Base-by-base conservation (phyloP, 305 asterid species). In the Fraxinus paxiana region DNA sequence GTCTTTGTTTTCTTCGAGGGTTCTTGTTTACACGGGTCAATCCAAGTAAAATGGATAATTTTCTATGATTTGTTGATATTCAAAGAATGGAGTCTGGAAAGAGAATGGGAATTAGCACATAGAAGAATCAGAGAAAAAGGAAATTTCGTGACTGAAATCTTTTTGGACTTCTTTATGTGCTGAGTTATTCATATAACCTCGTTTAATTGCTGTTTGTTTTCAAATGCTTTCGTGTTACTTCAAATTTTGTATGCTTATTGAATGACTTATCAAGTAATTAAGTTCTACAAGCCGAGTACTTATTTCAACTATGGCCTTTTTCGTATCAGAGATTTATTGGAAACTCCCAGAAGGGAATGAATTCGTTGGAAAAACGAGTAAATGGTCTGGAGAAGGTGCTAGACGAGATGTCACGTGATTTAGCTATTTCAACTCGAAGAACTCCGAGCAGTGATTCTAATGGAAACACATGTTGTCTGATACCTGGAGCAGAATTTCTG, bases 321-420 rank as follows among this genome's bases (percentile, higher is more conserved):
- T 65, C 75, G 51, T 56, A 80, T 76, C 91, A 95, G 98, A 88
- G 88, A 59, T 95, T 90, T 63, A 95, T 95, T 3, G 98, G 97
- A 8, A 91, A 90, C 83, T 95, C 98, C 1, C 93, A 87, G 77
- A 87, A 86, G 78, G 98, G 98, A 65, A 89, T 95, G 92, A 90
- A 82, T 78, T 92, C 91, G n/a, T 84, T 95, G 82, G 94, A 90
- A 85, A 85, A 78, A 63, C 94, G 98, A 10, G 98, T 95, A 12
- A 93, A 92, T 46, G 97, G 98, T n/a, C 83, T 95, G 85, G 98
- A 95, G 90, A 90, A 85, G 84, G 90, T 88, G 81, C 82, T 95
- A 73, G 95, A 87, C 22, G 98, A 89, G 79, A 95, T 95, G 92
- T 93, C 91, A 0, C 91, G 86, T 2, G 97, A 89, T 54, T 86